Percentiles rank a stretch among this genome's conserved stretches.
phyloP scores from a whole-genome alignment of 768 basidiomycete species.

The Hypsizygus marmoreus region DNA sequence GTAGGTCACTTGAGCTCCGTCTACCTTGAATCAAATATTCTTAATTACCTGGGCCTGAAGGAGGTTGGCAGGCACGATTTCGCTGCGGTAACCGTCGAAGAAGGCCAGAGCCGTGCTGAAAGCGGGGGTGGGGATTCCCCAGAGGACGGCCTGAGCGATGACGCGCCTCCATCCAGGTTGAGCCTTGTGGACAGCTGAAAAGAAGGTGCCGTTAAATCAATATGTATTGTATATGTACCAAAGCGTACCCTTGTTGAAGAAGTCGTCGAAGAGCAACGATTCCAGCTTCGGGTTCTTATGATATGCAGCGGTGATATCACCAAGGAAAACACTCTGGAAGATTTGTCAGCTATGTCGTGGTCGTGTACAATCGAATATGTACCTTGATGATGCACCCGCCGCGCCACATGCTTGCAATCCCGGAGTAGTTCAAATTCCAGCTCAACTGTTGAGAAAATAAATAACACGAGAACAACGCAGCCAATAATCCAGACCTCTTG shows the following conservation, averaged over 20 bases:
- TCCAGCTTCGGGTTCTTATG: constrained; percentile 82
- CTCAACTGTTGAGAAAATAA: constrained; percentile 42
- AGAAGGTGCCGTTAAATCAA: constrained; percentile 8
- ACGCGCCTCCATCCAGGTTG: constrained; percentile 99
- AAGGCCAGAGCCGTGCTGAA: constrained; percentile 97
- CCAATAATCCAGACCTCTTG: constrained; percentile 64
- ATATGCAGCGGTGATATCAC: constrained; percentile 91
- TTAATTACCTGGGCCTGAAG: constrained; percentile 95
- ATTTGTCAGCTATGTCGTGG: background rate
- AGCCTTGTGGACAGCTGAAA: constrained; percentile 82
- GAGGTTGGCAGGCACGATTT: constrained; percentile 90
- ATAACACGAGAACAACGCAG: background rate
- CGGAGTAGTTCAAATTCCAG: constrained; percentile 97
- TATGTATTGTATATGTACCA: background rate
- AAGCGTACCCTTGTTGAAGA: constrained; percentile 86
- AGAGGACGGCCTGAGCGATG: constrained; percentile 92
- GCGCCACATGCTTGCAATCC: constrained; percentile 99
- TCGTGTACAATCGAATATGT: background rate
- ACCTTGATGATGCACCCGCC: constrained; percentile 99
- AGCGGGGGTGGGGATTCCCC: constrained; percentile 98
- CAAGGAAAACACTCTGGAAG: constrained; percentile 82
- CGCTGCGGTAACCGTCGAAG: constrained; percentile 98
- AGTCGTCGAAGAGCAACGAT: constrained; percentile 92
- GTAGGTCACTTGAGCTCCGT: no score
- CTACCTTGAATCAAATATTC: no score